Evolutionary conservation across 2,329 filamentous ascomycete genomes (phyloP), one percentile per base, ranked within the genome.

Genomic region (Ophiostoma triangulosporum): DNA sequence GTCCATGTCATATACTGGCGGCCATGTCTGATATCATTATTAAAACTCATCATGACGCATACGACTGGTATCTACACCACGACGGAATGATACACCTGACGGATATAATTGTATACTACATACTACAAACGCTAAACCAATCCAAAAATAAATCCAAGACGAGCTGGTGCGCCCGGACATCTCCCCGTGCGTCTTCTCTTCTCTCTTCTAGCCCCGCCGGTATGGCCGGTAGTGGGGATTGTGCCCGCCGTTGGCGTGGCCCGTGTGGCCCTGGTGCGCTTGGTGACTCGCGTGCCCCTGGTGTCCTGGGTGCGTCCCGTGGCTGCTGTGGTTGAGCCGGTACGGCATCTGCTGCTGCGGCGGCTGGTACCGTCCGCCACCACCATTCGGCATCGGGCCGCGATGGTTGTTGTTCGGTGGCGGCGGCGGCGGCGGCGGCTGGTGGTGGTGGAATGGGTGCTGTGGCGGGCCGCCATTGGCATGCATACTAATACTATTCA

Each of bases 311-410:
- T 26, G 31, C 5, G 12, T 8, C 20, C 31, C 11, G 40, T 29
- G 31, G 35, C 22, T 26, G 45, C 22, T 40, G 36, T 45, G 26
- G 40, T 31, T 20, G 20, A 12, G 27, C 24, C 24, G 43, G 12
- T 20, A 26, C 3, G 8, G 46, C 24, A 45, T 26, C 20, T 32
- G 20, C 20, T 32, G 20, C 27, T 50, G 33, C 12, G 52, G 52
- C 29, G 52, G 36, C 35, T 54, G 52, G 46, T 50, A 54, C 4
- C 52, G 36, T 7, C 46, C 51, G 50, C 27, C 27, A 12, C 36
- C 36, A 8, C 51, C 32, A 20, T 36, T 50, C 15, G 52, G 27
- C 11, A 29, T 38, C 4, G 48, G 46, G 15, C 27, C 20, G 15
- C 52, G 45, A 6, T 50, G 52, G 24, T 43, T 15, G 17, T n/a